Conservation (phyloP, 805 yeast species). For the Myxozyma udenii region DNA sequence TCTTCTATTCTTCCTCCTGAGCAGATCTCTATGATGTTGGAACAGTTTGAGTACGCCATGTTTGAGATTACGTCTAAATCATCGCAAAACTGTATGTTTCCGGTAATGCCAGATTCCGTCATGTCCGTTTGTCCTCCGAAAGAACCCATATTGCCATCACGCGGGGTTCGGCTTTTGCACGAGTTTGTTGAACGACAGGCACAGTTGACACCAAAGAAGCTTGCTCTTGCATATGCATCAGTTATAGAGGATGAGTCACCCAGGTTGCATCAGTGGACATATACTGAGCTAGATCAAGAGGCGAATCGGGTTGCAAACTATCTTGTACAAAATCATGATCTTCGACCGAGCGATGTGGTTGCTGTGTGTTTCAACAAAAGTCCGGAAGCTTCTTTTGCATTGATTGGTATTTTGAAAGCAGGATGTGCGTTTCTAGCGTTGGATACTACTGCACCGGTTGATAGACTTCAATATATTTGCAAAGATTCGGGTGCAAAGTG, state of each 20-base stretch:
- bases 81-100: neutral
- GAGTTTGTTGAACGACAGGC: constrained; percentile 30
- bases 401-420: constrained; percentile 31
- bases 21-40: constrained; percentile 23
- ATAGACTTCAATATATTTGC: constrained; percentile 27
- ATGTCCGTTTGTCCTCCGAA: constrained; percentile 11
- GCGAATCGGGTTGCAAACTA: constrained; percentile 29
- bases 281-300: constrained; percentile 21
- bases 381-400: constrained; percentile 31
- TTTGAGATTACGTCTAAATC: constrained; percentile 2
- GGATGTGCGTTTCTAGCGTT: constrained; percentile 32
- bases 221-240: constrained; percentile 29
- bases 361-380: constrained; percentile 32
- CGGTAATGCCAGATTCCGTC: constrained; percentile 5
- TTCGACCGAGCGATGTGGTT: constrained; percentile 15
- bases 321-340: constrained; percentile 3
- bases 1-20: constrained; percentile 9
- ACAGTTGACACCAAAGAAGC: constrained; percentile 7
- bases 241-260: constrained; percentile 4
- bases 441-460: constrained; percentile 31
- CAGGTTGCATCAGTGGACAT: constrained; percentile 23
- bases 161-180: constrained; percentile 19
- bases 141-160: constrained; percentile 7
- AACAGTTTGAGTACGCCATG: constrained; percentile 21
- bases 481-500: constrained; percentile 26